These are phyloP conservation scores for Pholiota molesta DNA, from an alignment of 768 basidiomycete species.

Conservation along the genomic window DNA sequence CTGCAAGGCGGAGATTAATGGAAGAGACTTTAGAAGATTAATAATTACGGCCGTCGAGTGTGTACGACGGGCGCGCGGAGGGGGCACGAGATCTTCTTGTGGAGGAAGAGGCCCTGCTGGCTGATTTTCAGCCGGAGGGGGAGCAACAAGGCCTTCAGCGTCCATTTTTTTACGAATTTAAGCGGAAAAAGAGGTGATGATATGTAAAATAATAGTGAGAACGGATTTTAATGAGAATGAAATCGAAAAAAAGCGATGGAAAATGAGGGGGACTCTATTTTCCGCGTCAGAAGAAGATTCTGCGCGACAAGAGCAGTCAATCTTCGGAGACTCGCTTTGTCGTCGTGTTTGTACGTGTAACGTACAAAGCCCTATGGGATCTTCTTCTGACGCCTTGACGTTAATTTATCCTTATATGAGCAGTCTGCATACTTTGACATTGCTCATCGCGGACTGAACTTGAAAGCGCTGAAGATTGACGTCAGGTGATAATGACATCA, in stretches of 20 bases:
- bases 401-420: neutral
- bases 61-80: neutral
- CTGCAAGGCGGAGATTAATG: neutral
- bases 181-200: neutral
- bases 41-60: neutral
- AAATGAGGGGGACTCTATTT: neutral
- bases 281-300: neutral
- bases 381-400: neutral
- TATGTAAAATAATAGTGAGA: neutral
- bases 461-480: too few species aligned
- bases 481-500: slow-evolving; percentile 27
- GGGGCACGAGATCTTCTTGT: neutral
- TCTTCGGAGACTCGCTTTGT: neutral
- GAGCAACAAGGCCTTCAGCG: too few species aligned
- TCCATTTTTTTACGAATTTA: neutral
- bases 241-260: neutral
- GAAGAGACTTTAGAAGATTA: neutral
- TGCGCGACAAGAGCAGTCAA: neutral
- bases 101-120: neutral
- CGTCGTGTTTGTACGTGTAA: neutral
- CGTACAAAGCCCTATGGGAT: neutral
- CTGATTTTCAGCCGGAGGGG: too few species aligned
- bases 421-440: neutral
- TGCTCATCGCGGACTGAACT: neutral
- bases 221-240: neutral